Conservation (phyloP, 139 green algal genomes). For the Nannochloris sp. region DNA sequence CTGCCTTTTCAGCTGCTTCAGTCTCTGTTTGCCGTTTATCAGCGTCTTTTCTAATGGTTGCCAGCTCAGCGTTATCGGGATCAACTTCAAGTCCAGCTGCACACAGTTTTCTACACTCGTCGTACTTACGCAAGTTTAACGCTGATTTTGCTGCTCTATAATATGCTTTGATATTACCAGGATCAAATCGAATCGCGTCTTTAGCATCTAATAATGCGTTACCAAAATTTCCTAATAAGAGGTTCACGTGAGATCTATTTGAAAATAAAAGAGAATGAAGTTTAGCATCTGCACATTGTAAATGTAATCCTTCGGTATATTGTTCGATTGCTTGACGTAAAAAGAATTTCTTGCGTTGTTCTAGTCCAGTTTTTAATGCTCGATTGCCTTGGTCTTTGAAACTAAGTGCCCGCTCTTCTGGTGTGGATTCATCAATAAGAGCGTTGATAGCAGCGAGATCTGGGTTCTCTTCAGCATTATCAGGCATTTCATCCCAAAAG, state of each 20-base stretch:
- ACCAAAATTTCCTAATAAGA: slow-evolving; percentile 70
- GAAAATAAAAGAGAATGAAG: slow-evolving; percentile 45
- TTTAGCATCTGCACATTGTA: slow-evolving; percentile 16
- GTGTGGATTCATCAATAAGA: slow-evolving; percentile 58
- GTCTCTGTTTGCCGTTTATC: background rate
- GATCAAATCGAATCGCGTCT: slow-evolving; percentile 35
- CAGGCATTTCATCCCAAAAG: slow-evolving; percentile 66
- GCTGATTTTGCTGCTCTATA: slow-evolving; percentile 70
- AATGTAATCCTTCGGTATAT: slow-evolving; percentile 61
- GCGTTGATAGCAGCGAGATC: slow-evolving; percentile 58
- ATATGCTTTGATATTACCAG: slow-evolving; percentile 55
- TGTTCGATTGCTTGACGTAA: slow-evolving; percentile 62
- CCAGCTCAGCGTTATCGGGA: slow-evolving; percentile 46
- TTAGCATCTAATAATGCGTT: slow-evolving; percentile 57
- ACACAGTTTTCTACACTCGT: slow-evolving; percentile 39
- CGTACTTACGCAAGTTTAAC: slow-evolving; percentile 46
- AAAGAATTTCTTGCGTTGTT: slow-evolving; percentile 65
- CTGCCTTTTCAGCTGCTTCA: slow-evolving; percentile 1
- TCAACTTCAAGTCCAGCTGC: slow-evolving; percentile 48
- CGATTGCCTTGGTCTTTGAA: slow-evolving; percentile 76
- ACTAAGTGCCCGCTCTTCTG: slow-evolving; percentile 58
- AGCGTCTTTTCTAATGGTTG: slow-evolving; percentile 7
- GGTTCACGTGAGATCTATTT: slow-evolving; percentile 75
- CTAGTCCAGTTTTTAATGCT: slow-evolving; percentile 54
- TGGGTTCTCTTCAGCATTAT: slow-evolving; percentile 48